Conservation (phyloP, 805 yeast species). For the Metschnikowia reukaufii region DNA sequence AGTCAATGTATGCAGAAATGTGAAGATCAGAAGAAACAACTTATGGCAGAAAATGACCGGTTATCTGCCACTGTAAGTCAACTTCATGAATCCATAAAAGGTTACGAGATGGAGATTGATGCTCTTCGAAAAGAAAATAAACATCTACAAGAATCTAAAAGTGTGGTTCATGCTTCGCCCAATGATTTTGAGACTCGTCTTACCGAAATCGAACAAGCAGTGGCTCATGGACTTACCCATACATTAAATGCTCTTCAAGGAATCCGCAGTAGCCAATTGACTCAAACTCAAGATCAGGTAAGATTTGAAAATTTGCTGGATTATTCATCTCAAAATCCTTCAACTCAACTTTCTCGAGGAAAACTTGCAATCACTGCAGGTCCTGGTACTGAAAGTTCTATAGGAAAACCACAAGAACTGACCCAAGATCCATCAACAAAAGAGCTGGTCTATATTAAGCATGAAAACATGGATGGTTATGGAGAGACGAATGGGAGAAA, state of each 20-base stretch:
- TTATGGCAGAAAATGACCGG: conserved; percentile 1
- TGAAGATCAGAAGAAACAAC: background rate
- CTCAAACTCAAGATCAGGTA: background rate
- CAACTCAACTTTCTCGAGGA: background rate
- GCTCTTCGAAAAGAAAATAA: background rate
- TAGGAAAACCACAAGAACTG: too few species aligned
- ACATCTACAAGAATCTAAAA: background rate
- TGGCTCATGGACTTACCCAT: conserved; percentile 5
- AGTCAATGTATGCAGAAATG: background rate
- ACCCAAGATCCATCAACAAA: background rate
- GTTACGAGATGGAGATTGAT: background rate
- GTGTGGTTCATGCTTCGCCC: background rate
- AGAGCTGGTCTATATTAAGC: background rate
- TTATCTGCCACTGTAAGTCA: conserved; percentile 5
- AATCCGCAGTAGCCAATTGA: background rate
- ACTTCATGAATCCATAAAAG: background rate
- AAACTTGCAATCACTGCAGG: conserved; percentile 1
- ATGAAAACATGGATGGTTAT: background rate
- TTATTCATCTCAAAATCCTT: background rate
- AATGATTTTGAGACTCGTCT: conserved; percentile 2
- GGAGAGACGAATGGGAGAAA: background rate
- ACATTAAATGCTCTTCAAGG: conserved; percentile 5
- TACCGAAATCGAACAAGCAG: conserved; percentile 4
- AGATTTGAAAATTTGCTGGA: background rate
- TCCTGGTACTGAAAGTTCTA: background rate